Percentiles rank a stretch among this genome's conserved stretches.
These are phyloP conservation scores for Allomyces macrogynus DNA, from an alignment of 192 early-diverging fungal species.

Conservation along the genomic window DNA sequence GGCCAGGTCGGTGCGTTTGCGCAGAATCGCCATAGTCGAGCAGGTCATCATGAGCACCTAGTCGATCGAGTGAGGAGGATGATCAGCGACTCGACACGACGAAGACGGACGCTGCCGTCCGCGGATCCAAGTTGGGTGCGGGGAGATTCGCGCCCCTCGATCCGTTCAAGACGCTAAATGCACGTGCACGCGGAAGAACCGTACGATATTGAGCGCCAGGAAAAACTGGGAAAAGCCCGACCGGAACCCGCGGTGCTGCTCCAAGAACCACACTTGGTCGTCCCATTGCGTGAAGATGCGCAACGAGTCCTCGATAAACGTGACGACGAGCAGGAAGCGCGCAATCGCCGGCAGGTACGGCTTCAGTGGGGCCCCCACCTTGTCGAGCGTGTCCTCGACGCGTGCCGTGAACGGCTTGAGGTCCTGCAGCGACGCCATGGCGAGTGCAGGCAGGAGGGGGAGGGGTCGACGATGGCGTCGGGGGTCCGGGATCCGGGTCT, in stretches of 20 bases:
- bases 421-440: slow-evolving; percentile 12
- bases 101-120: too few species aligned
- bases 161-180: too few species aligned
- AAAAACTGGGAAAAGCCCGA: slow-evolving; percentile 70
- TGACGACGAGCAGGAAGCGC: slow-evolving; percentile 84
- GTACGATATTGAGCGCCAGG: slow-evolving; percentile 51
- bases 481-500: too few species aligned
- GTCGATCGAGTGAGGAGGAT: not conserved
- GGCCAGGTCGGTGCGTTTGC: slow-evolving; percentile 61
- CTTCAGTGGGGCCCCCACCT: slow-evolving; percentile 58
- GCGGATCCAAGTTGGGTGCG: too few species aligned
- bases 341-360: slow-evolving; percentile 76
- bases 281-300: slow-evolving; percentile 75
- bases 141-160: too few species aligned
- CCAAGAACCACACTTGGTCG: slow-evolving; percentile 71
- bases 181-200: slow-evolving; percentile 1
- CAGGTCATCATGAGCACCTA: slow-evolving; percentile 50
- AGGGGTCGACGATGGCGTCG: too few species aligned
- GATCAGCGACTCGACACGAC: too few species aligned
- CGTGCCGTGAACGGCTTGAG: slow-evolving; percentile 27
- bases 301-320: slow-evolving; percentile 83
- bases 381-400: slow-evolving; percentile 59
- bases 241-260: slow-evolving; percentile 59
- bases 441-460: too few species aligned
- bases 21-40: slow-evolving; percentile 63